A percentile compares a stretch with the other conserved stretches of the same genome.
phyloP scores from a whole-genome alignment of 2,329 filamentous ascomycete species.

The Fusarium subglutinans region DNA sequence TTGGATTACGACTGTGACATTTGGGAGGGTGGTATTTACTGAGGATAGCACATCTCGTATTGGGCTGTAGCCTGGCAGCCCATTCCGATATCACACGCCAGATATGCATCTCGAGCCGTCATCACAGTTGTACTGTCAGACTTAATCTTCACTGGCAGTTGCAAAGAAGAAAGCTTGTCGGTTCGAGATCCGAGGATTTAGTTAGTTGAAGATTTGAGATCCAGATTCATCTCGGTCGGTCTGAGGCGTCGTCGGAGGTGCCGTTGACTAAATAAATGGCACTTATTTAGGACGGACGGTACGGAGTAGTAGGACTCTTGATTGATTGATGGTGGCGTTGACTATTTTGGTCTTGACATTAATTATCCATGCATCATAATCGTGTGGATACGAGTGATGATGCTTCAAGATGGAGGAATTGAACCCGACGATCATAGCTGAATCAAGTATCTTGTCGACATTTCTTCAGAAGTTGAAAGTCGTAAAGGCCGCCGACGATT shows the following conservation, averaged over 20 bases:
- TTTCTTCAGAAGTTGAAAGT: not conserved
- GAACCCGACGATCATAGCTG: not conserved
- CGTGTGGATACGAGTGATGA: not conserved
- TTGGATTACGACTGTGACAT: conserved; percentile 6
- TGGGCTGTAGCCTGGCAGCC: not conserved
- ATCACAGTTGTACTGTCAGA: not conserved
- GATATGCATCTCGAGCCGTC: not conserved
- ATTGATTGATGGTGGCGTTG: not conserved
- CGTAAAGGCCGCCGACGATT: not conserved
- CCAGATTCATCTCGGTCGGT: conserved; percentile 24
- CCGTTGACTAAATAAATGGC: conserved; percentile 1
- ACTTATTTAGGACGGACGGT: not conserved
- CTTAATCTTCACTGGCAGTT: not conserved
- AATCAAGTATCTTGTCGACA: not conserved
- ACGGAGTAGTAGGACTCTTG: not conserved
- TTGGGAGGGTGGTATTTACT: not conserved
- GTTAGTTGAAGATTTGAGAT: not conserved
- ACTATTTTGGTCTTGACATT: not conserved
- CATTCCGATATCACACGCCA: not conserved
- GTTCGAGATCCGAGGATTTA: not conserved
- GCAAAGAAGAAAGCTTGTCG: not conserved
- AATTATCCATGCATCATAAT: not conserved
- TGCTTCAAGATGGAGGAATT: not conserved
- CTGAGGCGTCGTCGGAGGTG: conserved; percentile 23
- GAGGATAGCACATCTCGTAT: not conserved